Conservation (phyloP, 441 rosid species). For the Isatis lusitanica region DNA sequence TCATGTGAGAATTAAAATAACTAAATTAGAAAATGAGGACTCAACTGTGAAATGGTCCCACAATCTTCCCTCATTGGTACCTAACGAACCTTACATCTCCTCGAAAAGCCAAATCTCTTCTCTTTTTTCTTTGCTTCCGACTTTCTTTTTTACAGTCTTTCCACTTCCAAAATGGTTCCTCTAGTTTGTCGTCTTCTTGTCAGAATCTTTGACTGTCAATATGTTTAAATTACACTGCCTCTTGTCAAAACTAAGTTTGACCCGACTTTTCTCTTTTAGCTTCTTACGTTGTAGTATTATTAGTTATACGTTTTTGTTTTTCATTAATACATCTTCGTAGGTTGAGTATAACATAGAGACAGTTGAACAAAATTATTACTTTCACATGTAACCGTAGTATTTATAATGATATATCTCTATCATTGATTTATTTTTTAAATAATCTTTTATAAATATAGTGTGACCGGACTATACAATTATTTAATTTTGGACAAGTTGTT, state of each 20-base stretch:
- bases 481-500: not conserved
- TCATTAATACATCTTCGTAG: not conserved
- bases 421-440: too few species aligned
- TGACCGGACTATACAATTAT: not conserved
- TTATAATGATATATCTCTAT: not conserved
- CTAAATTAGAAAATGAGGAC: not conserved
- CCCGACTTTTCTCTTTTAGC: slow-evolving; percentile 4
- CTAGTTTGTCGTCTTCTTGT: slow-evolving; percentile 24
- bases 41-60: slow-evolving; percentile 26
- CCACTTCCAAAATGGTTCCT: slow-evolving; percentile 15
- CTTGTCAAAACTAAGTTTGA: slow-evolving; percentile 26
- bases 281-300: not conserved
- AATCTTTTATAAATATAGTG: not conserved
- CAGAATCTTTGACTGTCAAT: slow-evolving; percentile 39
- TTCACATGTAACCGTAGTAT: not conserved
- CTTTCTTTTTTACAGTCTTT: slow-evolving; percentile 3
- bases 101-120: slow-evolving; percentile 29
- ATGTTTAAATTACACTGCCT: not conserved
- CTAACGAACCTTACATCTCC: slow-evolving; percentile 31
- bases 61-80: slow-evolving; percentile 23
- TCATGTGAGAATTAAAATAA: not conserved
- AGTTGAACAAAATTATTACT: not conserved
- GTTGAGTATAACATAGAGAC: not conserved
- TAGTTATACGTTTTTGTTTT: not conserved
- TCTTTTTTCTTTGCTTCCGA: not conserved